Evolutionary conservation across 192 early-diverging fungal genomes (phyloP).

Genomic region (Glomus cerebriforme): DNA sequence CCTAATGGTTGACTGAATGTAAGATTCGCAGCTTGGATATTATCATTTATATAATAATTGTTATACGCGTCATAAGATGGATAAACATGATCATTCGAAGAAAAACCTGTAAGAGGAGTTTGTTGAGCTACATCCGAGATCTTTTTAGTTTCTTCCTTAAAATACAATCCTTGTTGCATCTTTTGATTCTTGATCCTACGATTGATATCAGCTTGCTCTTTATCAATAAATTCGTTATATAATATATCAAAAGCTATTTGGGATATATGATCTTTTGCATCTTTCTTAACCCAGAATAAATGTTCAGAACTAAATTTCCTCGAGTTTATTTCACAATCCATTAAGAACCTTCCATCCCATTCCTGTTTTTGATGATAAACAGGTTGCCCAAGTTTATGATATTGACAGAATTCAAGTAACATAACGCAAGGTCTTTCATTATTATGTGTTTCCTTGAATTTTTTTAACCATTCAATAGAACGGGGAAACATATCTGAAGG

Average conservation of each 20-base stretch:
- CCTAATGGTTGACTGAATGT: neutral
- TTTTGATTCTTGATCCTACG: neutral
- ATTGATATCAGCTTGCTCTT: neutral
- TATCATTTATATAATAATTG: neutral
- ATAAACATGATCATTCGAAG: neutral
- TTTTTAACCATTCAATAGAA: constrained; percentile 16
- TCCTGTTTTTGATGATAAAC: neutral
- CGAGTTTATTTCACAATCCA: neutral
- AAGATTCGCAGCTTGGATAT: neutral
- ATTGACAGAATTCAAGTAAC: constrained; percentile 29
- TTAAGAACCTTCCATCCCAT: neutral
- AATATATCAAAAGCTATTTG: constrained; percentile 18
- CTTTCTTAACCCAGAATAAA: constrained; percentile 10
- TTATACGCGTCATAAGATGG: neutral
- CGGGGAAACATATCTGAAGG: neutral
- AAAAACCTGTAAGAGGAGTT: neutral
- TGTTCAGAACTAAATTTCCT: constrained; percentile 3
- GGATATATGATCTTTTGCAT: constrained; percentile 19
- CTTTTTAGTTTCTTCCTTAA: neutral
- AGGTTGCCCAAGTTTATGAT: constrained; percentile 6
- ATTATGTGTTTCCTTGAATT: constrained; percentile 1
- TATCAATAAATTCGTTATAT: neutral
- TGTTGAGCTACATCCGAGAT: neutral
- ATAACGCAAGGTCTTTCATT: constrained; percentile 21
- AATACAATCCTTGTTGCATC: neutral